Evolutionary conservation across 495 filamentous ascomycete species (phyloP).

Genomic region (Penicillium chermesinum): DNA sequence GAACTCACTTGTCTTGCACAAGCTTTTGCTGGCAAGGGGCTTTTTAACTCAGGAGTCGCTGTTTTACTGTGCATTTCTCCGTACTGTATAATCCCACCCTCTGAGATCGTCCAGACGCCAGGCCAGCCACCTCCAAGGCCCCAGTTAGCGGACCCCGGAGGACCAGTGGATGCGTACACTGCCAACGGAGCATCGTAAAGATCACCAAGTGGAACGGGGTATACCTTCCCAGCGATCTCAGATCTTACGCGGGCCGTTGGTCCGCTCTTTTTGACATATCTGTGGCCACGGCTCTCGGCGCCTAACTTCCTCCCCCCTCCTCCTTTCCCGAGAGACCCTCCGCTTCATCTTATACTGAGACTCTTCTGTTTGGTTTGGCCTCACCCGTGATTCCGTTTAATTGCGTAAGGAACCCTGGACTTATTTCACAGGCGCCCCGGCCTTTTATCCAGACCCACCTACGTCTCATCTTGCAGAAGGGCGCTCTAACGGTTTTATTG

Average conservation of each 20-base stretch:
- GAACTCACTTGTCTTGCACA: background rate
- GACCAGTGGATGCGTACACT: slow-evolving; percentile 3
- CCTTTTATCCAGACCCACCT: slow-evolving; percentile 32
- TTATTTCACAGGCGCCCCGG: slow-evolving; percentile 30
- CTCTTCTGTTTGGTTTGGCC: slow-evolving; percentile 12
- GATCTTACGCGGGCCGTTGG: slow-evolving; percentile 7
- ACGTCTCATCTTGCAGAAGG: slow-evolving; percentile 25
- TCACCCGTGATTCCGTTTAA: slow-evolving; percentile 27
- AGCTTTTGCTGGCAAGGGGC: background rate
- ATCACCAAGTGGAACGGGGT: slow-evolving; percentile 11
- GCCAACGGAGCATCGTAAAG: slow-evolving; percentile 18
- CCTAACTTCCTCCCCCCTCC: background rate
- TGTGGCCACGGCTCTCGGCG: background rate
- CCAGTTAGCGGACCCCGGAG: no score
- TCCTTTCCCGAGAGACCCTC: background rate
- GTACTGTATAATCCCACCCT: background rate
- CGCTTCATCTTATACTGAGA: slow-evolving; percentile 1
- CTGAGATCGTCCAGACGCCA: no score
- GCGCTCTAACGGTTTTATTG: slow-evolving; percentile 16
- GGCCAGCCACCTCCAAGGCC: no score
- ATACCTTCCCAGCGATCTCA: slow-evolving; percentile 5
- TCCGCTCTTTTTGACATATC: slow-evolving; percentile 3
- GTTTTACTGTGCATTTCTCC: background rate
- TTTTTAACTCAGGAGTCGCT: slow-evolving; percentile 8
- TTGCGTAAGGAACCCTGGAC: slow-evolving; percentile 23